Conservation (phyloP, 306 rosid species). For the Quercus mongolica region DNA sequence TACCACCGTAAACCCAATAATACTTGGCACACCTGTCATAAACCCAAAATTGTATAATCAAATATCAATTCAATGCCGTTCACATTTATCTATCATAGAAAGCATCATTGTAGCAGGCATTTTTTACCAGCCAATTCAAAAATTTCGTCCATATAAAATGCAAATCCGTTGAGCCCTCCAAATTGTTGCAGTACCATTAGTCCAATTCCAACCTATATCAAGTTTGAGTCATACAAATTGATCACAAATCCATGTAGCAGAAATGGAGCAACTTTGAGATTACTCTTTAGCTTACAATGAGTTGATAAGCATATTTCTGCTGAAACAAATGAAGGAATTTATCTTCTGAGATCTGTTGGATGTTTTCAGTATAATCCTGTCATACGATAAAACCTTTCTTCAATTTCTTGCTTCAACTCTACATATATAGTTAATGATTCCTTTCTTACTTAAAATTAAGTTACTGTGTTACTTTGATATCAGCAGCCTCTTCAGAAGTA, state of each 20-base stretch:
- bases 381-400: not conserved
- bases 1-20: conserved; percentile 10
- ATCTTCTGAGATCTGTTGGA: conserved; percentile 8
- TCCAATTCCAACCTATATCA: conserved; percentile 19
- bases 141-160: conserved; percentile 4
- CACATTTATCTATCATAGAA: too few species aligned
- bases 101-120: too few species aligned
- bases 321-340: conserved; percentile 28
- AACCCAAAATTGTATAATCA: not conserved
- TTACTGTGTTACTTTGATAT: conserved; percentile 29
- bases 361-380: conserved; percentile 13
- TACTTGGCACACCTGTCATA: conserved; percentile 17
- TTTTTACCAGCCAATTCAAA: conserved; percentile 12
- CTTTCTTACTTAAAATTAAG: too few species aligned
- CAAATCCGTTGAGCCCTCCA: conserved; percentile 9
- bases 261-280: too few species aligned
- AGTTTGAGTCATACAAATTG: not conserved
- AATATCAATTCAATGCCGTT: too few species aligned
- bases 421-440: too few species aligned
- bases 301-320: conserved; percentile 19
- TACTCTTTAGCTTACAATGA: conserved; percentile 9
- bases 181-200: conserved; percentile 8
- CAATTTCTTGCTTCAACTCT: not conserved
- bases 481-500: conserved; percentile 32
- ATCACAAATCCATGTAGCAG: too few species aligned